Conservation (phyloP, 768 basidiomycete genomes). For the Gautieria morchelliformis region DNA sequence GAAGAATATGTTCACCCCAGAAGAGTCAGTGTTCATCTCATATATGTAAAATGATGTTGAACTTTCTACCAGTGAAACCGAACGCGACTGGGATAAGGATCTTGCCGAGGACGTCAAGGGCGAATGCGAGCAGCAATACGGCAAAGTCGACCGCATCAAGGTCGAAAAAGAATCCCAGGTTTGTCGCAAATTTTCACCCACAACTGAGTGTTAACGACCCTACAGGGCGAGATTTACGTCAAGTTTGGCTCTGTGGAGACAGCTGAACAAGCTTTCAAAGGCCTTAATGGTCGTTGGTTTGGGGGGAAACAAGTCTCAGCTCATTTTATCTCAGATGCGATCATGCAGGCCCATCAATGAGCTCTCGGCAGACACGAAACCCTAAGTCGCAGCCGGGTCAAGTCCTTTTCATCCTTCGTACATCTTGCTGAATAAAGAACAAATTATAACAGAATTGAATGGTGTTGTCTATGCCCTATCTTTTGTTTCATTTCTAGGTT, state of each 20-base stretch:
- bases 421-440: slow-evolving; percentile 5
- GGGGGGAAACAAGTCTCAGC: slow-evolving; percentile 86
- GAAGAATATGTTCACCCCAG: slow-evolving; percentile 97
- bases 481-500: slow-evolving; percentile 9
- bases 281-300: slow-evolving; percentile 95
- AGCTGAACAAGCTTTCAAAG: slow-evolving; percentile 77
- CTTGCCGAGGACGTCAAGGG: slow-evolving; percentile 93
- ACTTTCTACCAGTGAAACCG: slow-evolving; percentile 64
- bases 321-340: slow-evolving; percentile 83
- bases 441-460: slow-evolving; percentile 4
- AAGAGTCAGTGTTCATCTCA: slow-evolving; percentile 53
- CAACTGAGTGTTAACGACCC: background rate
- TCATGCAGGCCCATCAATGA: slow-evolving; percentile 75
- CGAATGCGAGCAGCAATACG: slow-evolving; percentile 90
- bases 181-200: slow-evolving; percentile 14
- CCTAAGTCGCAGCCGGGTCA: slow-evolving; percentile 1
- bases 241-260: slow-evolving; percentile 75
- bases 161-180: slow-evolving; percentile 93
- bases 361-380: background rate
- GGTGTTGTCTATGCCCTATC: background rate
- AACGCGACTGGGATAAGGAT: slow-evolving; percentile 93
- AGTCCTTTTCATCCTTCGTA: slow-evolving; percentile 3
- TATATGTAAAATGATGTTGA: slow-evolving; percentile 1
- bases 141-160: slow-evolving; percentile 77
- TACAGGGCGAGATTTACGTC: slow-evolving; percentile 92